Conservation (phyloP, 192 early-diverging fungal genomes). For the Gryganskiella cystojenkinii region DNA sequence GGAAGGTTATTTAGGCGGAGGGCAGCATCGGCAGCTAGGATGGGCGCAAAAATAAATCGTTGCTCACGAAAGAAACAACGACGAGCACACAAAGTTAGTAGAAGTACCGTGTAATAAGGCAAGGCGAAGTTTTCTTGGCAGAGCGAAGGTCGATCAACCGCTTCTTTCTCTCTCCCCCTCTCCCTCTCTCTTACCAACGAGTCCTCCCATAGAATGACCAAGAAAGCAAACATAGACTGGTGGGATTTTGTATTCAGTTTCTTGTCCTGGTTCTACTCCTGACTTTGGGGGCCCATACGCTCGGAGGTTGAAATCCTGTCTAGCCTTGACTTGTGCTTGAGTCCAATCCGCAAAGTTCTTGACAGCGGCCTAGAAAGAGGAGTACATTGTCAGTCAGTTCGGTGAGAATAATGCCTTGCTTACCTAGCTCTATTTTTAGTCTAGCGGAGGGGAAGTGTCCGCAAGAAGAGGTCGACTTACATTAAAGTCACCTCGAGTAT, state of each 20-base stretch:
- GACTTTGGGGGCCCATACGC: constrained; percentile 13
- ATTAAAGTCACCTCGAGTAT: constrained; percentile 64
- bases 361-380: constrained; percentile 38
- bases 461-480: not conserved
- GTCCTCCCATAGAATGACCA: constrained; percentile 70
- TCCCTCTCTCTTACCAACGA: constrained; percentile 59
- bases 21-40: constrained; percentile 62
- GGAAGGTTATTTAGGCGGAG: constrained; percentile 21
- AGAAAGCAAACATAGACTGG: constrained; percentile 43
- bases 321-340: constrained; percentile 44
- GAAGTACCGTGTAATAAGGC: no score
- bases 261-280: not conserved
- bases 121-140: no score
- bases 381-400: not conserved
- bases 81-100: no score
- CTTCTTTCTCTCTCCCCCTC: not conserved
- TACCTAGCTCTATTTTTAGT: not conserved
- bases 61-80: no score
- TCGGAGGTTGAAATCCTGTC: constrained; percentile 25
- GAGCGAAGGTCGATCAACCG: no score
- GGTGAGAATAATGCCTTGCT: not conserved
- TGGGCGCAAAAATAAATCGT: constrained; percentile 1
- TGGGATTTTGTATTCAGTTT: constrained; percentile 10
- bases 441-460: no score
- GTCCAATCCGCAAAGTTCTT: constrained; percentile 61